These are phyloP conservation scores for Sclerotinia minor DNA, from an alignment of 2,329 filamentous ascomycete species.

Conservation along the genomic window DNA sequence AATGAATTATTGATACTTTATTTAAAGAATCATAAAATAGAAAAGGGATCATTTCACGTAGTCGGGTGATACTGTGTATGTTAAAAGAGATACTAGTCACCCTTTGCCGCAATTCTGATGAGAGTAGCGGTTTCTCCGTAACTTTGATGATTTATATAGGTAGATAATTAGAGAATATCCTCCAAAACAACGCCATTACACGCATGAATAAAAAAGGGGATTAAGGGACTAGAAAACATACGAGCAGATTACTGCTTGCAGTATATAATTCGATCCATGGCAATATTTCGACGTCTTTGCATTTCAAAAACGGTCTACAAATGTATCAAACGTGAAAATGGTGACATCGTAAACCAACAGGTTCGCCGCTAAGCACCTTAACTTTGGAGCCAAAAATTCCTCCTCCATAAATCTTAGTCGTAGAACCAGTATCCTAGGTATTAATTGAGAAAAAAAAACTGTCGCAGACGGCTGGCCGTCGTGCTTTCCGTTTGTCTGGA, in stretches of 20 bases:
- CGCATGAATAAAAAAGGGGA: neutral
- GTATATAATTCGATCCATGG: constrained; percentile 49
- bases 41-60: neutral
- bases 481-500: constrained; percentile 42
- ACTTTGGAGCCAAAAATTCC: constrained; percentile 47
- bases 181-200: neutral
- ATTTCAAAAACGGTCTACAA: constrained; percentile 55
- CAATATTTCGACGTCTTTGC: constrained; percentile 37
- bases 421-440: constrained; percentile 39
- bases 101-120: constrained; percentile 43
- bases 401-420: constrained; percentile 47
- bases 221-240: constrained; percentile 19
- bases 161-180: constrained; percentile 31
- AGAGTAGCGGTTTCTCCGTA: constrained; percentile 50
- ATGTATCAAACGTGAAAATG: constrained; percentile 49
- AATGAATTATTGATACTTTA: neutral
- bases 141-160: constrained; percentile 52
- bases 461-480: constrained; percentile 37
- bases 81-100: constrained; percentile 10
- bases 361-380: constrained; percentile 45
- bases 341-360: constrained; percentile 43
- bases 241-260: constrained; percentile 42
- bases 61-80: neutral
- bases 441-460: constrained; percentile 36
- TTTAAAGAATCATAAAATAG: neutral